These are phyloP conservation scores for Trichoderma afroharzianum DNA, from an alignment of 2,329 filamentous ascomycete genomes.

Conservation along the genomic window DNA sequence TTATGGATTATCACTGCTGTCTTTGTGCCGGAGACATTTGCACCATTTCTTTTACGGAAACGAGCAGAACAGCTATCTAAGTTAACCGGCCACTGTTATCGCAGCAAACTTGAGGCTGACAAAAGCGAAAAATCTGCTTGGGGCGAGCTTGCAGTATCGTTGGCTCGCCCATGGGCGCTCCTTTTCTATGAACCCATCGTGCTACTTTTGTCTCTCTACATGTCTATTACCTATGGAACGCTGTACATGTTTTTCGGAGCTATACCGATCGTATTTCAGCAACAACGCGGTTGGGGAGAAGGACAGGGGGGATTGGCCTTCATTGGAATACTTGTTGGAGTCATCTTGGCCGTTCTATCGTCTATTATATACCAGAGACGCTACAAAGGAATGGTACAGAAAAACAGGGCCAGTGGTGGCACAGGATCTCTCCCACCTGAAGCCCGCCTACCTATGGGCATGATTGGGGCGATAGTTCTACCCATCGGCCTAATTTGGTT, in stretches of 20 bases:
- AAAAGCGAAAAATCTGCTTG: neutral
- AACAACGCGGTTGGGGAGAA: constrained; percentile 69
- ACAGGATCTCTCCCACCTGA: constrained; percentile 33
- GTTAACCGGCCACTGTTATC: neutral
- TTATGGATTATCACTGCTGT: constrained; percentile 47
- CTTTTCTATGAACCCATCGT: constrained; percentile 75
- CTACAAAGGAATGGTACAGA: neutral
- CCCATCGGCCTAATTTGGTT: constrained; percentile 59
- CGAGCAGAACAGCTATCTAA: neutral
- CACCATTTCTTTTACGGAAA: neutral
- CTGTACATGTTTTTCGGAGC: constrained; percentile 90
- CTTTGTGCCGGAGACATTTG: neutral
- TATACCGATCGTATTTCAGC: constrained; percentile 73
- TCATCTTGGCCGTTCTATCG: neutral
- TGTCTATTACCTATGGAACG: constrained; percentile 77
- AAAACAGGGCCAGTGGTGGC: neutral
- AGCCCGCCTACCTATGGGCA: too few relatives aligned
- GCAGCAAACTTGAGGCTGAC: neutral
- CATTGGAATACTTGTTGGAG: constrained; percentile 29
- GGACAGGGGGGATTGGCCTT: constrained; percentile 56
- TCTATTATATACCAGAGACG: neutral
- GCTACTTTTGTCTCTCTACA: constrained; percentile 74
- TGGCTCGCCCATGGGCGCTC: neutral
- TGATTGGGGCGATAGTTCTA: constrained; percentile 52
- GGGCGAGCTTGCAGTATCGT: neutral